These are phyloP conservation scores for Logfia minima DNA, from an alignment of 129 eudicot species.

Conservation along the genomic window DNA sequence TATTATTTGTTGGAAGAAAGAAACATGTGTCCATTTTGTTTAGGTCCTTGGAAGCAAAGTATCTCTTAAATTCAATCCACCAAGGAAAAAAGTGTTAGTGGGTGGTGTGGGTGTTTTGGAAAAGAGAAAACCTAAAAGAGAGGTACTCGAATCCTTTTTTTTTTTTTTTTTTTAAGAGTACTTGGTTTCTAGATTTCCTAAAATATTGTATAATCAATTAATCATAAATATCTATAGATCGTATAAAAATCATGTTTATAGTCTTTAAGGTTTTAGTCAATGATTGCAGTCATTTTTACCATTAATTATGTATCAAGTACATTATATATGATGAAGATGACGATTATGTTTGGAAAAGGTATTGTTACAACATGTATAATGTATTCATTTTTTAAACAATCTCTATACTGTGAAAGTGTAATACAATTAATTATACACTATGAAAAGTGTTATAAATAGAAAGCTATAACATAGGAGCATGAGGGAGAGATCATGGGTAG, in stretches of 20 bases:
- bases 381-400: too few species aligned
- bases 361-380: too few species aligned
- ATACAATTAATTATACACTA: too few species aligned
- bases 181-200: neutral
- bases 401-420: too few species aligned
- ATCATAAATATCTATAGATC: conserved; percentile 11
- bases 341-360: neutral
- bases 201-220: neutral
- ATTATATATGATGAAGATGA: neutral
- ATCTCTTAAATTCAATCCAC: conserved; percentile 10
- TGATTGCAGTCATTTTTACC: neutral
- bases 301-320: neutral
- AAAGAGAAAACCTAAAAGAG: neutral
- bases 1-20: neutral
- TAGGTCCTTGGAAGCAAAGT: conserved; percentile 30
- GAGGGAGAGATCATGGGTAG: neutral
- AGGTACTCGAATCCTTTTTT: neutral
- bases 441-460: neutral
- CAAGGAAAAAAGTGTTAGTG: neutral
- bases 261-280: neutral
- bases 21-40: neutral
- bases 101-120: conserved; percentile 16
- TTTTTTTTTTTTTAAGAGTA: too few species aligned
- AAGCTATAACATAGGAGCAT: neutral
- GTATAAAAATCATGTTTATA: neutral